A percentile compares a stretch with the other conserved stretches of the same genome.
phyloP scores from a whole-genome alignment of 257 asterid species.

The Solanum pinnatisectum region DNA sequence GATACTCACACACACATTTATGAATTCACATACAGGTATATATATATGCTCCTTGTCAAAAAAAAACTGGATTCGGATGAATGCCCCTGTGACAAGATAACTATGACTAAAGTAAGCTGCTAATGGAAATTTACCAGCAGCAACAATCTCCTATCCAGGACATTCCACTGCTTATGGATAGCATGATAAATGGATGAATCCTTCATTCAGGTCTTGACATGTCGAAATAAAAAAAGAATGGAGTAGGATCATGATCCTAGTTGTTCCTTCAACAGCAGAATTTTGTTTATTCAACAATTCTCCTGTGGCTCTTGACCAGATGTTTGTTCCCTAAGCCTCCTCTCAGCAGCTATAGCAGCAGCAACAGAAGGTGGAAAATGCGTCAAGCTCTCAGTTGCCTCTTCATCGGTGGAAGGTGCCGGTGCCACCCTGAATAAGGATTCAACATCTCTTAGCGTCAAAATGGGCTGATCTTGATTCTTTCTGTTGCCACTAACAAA shows the following conservation, averaged over 20 bases:
- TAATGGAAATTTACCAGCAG: neutral
- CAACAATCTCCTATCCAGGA: neutral
- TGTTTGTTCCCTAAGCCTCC: slow-evolving; percentile 41
- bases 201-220: neutral
- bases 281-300: neutral
- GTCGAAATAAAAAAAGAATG: neutral
- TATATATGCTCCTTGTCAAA: neutral
- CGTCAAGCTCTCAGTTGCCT: slow-evolving; percentile 38
- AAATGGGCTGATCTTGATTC: slow-evolving; percentile 83
- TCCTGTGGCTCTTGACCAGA: slow-evolving; percentile 2
- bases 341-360: slow-evolving; percentile 90
- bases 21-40: too few relatives aligned
- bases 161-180: neutral
- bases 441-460: slow-evolving; percentile 74
- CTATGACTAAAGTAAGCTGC: neutral
- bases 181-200: neutral
- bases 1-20: neutral
- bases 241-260: neutral
- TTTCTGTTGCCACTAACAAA: slow-evolving; percentile 79
- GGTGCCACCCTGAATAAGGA: slow-evolving; percentile 69
- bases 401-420: slow-evolving; percentile 26
- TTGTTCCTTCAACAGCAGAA: neutral
- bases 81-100: neutral
- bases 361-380: slow-evolving; percentile 85
- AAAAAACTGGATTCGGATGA: neutral